A percentile compares a stretch with the other conserved stretches of the same genome.
Evolutionary conservation across 345 rosid species (phyloP).

Genomic region (Laguncularia racemosa): DNA sequence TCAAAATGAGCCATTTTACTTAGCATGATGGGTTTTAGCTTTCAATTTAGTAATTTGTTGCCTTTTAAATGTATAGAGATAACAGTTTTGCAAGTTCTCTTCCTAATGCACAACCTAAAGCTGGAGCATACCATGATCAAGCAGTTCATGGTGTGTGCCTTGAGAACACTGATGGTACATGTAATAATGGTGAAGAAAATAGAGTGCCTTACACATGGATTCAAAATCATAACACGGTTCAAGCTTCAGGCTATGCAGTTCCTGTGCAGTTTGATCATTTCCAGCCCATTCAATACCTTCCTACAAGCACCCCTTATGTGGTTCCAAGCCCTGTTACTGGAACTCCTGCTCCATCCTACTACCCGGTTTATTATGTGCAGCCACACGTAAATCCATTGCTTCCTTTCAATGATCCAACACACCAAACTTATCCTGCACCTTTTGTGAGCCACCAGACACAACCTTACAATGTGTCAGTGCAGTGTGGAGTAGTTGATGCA

Average conservation of each 20-base stretch:
- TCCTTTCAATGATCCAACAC: constrained; percentile 35
- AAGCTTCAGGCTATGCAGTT: constrained; percentile 34
- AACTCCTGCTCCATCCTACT: constrained; percentile 30
- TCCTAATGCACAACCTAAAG: constrained; percentile 15
- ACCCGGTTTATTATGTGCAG: constrained; percentile 24
- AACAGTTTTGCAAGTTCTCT: constrained; percentile 13
- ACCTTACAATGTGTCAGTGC: constrained; percentile 24
- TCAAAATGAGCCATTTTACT: constrained; percentile 6
- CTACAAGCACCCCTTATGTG: constrained; percentile 25
- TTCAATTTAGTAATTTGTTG: constrained; percentile 1
- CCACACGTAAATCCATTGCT: constrained; percentile 16
- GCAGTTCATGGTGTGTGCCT: too few relatives aligned
- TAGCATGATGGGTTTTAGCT: constrained; percentile 6
- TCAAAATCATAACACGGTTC: constrained; percentile 20
- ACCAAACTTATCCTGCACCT: constrained; percentile 43
- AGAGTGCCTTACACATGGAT: too few relatives aligned
- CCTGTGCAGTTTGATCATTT: constrained; percentile 30
- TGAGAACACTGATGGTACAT: too few relatives aligned
- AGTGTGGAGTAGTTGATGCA: constrained; percentile 20
- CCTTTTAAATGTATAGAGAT: constrained; percentile 24
- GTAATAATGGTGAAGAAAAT: too few relatives aligned
- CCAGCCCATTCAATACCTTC: constrained; percentile 33
- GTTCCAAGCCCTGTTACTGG: constrained; percentile 25
- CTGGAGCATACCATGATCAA: background rate
- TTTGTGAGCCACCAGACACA: constrained; percentile 28